Percentiles rank a stretch among this genome's conserved stretches.
Evolutionary conservation across 2,329 filamentous ascomycete species (phyloP).

Genomic region (Fusarium heterosporum): DNA sequence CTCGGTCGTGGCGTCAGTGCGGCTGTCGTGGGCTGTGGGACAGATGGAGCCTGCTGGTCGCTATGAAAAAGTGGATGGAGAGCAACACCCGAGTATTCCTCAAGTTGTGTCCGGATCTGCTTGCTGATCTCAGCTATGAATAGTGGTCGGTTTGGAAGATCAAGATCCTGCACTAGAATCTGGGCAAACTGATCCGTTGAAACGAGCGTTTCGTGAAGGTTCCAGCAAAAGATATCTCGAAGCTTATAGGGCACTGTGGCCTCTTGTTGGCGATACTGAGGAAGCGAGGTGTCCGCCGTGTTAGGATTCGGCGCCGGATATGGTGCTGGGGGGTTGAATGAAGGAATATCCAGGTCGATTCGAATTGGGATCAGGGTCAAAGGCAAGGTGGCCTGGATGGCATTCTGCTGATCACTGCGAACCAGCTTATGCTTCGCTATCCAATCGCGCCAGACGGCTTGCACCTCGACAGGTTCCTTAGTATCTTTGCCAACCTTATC

Average conservation of each 20-base stretch:
- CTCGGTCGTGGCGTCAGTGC: constrained; percentile 48
- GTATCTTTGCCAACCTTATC: constrained; percentile 90
- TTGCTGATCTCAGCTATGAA: constrained; percentile 86
- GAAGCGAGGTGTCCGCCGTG: constrained; percentile 76
- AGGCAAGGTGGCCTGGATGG: constrained; percentile 79
- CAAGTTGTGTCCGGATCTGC: constrained; percentile 93
- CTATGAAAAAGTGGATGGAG: constrained; percentile 91
- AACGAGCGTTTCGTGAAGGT: constrained; percentile 91
- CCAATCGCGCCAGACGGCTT: constrained; percentile 96
- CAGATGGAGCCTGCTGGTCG: constrained; percentile 51
- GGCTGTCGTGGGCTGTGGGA: constrained; percentile 36
- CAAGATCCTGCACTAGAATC: constrained; percentile 89
- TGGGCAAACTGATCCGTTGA: constrained; percentile 98
- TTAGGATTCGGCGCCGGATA: constrained; percentile 72
- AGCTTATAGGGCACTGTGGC: constrained; percentile 85
- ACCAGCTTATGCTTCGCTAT: constrained; percentile 77
- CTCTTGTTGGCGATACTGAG: constrained; percentile 84
- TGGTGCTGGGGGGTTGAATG: constrained; percentile 75
- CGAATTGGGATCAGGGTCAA: constrained; percentile 94
- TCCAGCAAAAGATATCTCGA: constrained; percentile 98
- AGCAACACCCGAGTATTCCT: constrained; percentile 95
- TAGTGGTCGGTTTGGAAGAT: constrained; percentile 79
- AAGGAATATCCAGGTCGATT: constrained; percentile 91
- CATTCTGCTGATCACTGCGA: constrained; percentile 70
- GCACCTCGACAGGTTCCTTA: constrained; percentile 79